These are phyloP conservation scores for Tanacetum coccineum DNA, from an alignment of 129 eudicot species.

Conservation along the genomic window DNA sequence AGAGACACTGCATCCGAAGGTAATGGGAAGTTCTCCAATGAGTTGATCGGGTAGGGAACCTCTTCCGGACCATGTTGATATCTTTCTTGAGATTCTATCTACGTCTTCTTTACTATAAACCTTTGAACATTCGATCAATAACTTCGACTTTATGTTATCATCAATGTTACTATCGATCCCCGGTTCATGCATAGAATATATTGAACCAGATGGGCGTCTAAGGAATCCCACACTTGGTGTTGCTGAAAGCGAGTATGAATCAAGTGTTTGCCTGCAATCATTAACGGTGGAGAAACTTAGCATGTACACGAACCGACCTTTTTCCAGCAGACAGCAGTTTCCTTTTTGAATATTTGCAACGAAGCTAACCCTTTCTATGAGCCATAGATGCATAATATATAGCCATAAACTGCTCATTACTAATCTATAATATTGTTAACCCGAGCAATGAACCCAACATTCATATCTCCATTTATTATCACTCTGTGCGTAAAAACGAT, in stretches of 20 bases:
- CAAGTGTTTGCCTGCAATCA: slow-evolving; percentile 63
- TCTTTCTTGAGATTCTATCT: slow-evolving; percentile 39
- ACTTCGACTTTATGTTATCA: slow-evolving; percentile 38
- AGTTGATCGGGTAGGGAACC: slow-evolving; percentile 42
- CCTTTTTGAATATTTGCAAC: background rate
- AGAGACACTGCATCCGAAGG: slow-evolving; percentile 60
- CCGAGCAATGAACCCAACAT: background rate
- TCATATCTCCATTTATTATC: background rate
- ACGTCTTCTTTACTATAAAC: slow-evolving; percentile 35
- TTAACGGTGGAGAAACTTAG: background rate
- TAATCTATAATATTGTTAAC: background rate
- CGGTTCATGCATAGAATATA: slow-evolving; percentile 35
- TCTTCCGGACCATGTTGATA: slow-evolving; percentile 44
- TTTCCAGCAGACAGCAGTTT: too few relatives aligned
- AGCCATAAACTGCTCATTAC: too few relatives aligned
- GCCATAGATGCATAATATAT: background rate
- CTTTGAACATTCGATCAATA: slow-evolving; percentile 50
- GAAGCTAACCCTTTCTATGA: background rate
- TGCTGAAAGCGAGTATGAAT: slow-evolving; percentile 66
- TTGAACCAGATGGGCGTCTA: slow-evolving; percentile 40
- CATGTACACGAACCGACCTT: background rate
- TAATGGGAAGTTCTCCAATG: slow-evolving; percentile 57
- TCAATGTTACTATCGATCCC: slow-evolving; percentile 37
- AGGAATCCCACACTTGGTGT: slow-evolving; percentile 63
- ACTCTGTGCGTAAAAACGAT: background rate